Evolutionary conservation across 176 grass and related monocot species (phyloP).

Genomic region (Luzula sylvatica): DNA sequence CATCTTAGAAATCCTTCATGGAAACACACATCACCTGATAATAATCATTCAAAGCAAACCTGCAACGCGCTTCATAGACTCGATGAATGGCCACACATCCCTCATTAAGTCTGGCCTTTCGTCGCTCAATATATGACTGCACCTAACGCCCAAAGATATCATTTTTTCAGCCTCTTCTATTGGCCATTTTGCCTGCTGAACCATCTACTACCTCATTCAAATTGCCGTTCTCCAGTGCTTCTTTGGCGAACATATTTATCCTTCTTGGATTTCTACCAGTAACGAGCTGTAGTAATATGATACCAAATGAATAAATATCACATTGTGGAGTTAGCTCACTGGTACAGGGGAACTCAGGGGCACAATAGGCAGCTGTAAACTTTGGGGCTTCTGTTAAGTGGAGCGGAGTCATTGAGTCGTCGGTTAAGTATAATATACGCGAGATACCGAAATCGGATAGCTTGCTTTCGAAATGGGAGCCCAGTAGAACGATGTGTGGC

Average conservation of each 20-base stretch:
- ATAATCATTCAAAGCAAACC: too few species aligned
- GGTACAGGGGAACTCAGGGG: slow-evolving; percentile 39
- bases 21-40: too few species aligned
- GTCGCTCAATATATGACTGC: slow-evolving; percentile 34
- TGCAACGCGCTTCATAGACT: slow-evolving; percentile 30
- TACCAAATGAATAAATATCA: slow-evolving; percentile 60
- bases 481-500: slow-evolving; percentile 54
- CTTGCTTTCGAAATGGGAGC: slow-evolving; percentile 30
- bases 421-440: slow-evolving; percentile 33
- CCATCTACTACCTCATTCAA: slow-evolving; percentile 34
- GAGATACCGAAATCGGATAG: slow-evolving; percentile 66
- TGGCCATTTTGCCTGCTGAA: slow-evolving; percentile 52
- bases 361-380: slow-evolving; percentile 53
- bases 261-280: slow-evolving; percentile 35
- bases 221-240: slow-evolving; percentile 23
- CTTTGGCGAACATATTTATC: slow-evolving; percentile 28
- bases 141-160: slow-evolving; percentile 37
- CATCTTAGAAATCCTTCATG: too few species aligned
- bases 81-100: slow-evolving; percentile 41
- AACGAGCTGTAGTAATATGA: slow-evolving; percentile 49
- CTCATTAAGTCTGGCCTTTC: slow-evolving; percentile 40
- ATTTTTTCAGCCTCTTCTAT: slow-evolving; percentile 29
- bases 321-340: slow-evolving; percentile 44
- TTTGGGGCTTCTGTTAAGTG: slow-evolving; percentile 37
- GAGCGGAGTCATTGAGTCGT: slow-evolving; percentile 32